Percentiles rank a stretch among this genome's conserved stretches.
These are phyloP conservation scores for Xylariaceae sp. DNA, from an alignment of 2,329 filamentous ascomycete species.

Conservation along the genomic window DNA sequence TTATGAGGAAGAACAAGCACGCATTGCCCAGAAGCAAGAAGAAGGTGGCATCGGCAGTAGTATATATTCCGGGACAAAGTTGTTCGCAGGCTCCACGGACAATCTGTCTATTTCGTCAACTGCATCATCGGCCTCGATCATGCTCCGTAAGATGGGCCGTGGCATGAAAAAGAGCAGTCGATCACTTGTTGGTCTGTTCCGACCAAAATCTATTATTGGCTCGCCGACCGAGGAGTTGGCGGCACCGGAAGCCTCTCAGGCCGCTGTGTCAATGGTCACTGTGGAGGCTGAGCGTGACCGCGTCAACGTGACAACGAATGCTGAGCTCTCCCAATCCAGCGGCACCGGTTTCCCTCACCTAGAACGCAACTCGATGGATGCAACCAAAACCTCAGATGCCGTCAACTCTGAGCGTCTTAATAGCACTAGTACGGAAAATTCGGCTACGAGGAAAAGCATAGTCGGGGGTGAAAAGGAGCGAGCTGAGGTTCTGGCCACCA, in stretches of 20 bases:
- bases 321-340: constrained; percentile 64
- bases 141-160: constrained; percentile 98
- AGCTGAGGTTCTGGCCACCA: constrained; percentile 85
- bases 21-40: constrained; percentile 90
- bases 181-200: constrained; percentile 89
- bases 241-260: constrained; percentile 66
- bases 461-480: constrained; percentile 86
- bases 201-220: constrained; percentile 87
- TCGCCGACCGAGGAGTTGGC: constrained; percentile 68
- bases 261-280: constrained; percentile 92
- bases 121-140: constrained; percentile 84
- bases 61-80: constrained; percentile 84
- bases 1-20: constrained; percentile 82
- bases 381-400: constrained; percentile 45
- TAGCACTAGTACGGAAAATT: constrained; percentile 59
- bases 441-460: constrained; percentile 77
- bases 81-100: constrained; percentile 89
- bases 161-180: constrained; percentile 94
- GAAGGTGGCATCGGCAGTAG: constrained; percentile 86
- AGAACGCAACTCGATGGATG: constrained; percentile 78
- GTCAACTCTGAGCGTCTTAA: constrained; percentile 49
- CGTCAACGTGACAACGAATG: constrained; percentile 72
- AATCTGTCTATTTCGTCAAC: constrained; percentile 91
- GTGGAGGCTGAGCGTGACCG: constrained; percentile 88
- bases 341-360: constrained; percentile 81